Evolutionary conservation across 768 basidiomycete species (phyloP).

Genomic region (Lentinula raphanica): DNA sequence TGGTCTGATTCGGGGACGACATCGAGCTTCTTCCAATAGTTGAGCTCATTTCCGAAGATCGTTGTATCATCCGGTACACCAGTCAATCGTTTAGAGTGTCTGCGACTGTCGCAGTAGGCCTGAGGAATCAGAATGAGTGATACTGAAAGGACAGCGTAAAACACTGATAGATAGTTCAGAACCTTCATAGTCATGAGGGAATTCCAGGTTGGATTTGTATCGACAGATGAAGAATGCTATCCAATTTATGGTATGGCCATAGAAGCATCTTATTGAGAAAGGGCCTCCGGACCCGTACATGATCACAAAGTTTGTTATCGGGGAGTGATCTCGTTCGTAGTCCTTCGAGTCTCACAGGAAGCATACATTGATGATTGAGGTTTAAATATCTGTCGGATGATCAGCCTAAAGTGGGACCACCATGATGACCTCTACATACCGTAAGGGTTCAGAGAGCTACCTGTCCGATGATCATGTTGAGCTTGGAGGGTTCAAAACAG

Average conservation of each 20-base stretch:
- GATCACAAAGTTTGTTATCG: no score
- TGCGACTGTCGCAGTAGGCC: background rate
- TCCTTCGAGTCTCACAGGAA: no score
- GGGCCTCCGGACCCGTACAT: no score
- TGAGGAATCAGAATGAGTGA: background rate
- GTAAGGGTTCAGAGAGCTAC: background rate
- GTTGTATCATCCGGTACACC: slow-evolving; percentile 6
- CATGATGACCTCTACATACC: background rate
- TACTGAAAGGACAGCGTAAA: background rate
- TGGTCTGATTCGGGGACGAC: slow-evolving; percentile 1
- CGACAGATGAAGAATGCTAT: background rate
- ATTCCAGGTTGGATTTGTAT: background rate
- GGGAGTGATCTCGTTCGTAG: no score
- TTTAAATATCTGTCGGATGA: background rate
- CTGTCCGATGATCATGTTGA: background rate
- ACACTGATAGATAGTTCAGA: background rate
- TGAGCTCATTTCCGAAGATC: slow-evolving; percentile 24
- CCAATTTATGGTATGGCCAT: background rate
- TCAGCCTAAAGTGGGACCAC: background rate
- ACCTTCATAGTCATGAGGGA: background rate
- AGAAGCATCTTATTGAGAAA: no score
- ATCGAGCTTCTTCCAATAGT: slow-evolving; percentile 24
- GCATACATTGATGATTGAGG: no score
- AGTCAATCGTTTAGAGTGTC: background rate
- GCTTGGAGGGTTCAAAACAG: no score